Evolutionary conservation across 1,284 basidiomycete species (phyloP), one percentile per base, ranked within the genome.

Genomic region (Xanthoconium separans): DNA sequence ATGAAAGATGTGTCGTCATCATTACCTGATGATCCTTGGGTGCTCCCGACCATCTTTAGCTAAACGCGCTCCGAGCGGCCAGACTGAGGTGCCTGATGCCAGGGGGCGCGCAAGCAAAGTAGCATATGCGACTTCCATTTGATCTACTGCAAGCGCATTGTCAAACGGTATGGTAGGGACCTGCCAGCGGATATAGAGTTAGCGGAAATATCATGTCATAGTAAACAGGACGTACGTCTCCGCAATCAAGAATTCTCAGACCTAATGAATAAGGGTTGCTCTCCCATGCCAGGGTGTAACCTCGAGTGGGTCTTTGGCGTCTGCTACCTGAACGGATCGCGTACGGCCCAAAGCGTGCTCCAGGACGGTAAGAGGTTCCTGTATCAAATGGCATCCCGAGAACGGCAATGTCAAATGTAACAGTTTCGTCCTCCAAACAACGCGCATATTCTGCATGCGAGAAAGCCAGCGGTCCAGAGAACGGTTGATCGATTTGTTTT

Each of bases 361-460:
- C 88, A 49, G 87, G 80, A 54, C 89, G 75, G 63, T 88, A 91
- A 1, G 78, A 78, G 16, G 86, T 84, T 2, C 76, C 80, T 5
- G 89, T 91, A 63, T 93, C 91, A 64, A 93, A 91, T 0, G 90
- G 91, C 75, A 91, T 83, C 7, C 91, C 91, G 9, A 93, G 71
- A 41, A 93, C 69, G 2, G 88, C 89, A 53, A 92, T 82, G 65
- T 91, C 89, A 63, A 89, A 90, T 6, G 68, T 54, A 6, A 64
- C 66, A 12, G 66, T 66, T 54, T 77, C 76, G 55, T 87, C 77
- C 58, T 89, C 85, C 29, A 91, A 74, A 64, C 89, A 91, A 47
- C 80, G 79, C n/a, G 74, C 67, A 61, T 89, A 90, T 1, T 86
- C 81, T 22, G 86, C 69, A 61, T 89, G 89, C 18, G 87, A 83